Base-by-base conservation (phyloP, 768 basidiomycete genomes). In the Austroboletus eburneus region DNA sequence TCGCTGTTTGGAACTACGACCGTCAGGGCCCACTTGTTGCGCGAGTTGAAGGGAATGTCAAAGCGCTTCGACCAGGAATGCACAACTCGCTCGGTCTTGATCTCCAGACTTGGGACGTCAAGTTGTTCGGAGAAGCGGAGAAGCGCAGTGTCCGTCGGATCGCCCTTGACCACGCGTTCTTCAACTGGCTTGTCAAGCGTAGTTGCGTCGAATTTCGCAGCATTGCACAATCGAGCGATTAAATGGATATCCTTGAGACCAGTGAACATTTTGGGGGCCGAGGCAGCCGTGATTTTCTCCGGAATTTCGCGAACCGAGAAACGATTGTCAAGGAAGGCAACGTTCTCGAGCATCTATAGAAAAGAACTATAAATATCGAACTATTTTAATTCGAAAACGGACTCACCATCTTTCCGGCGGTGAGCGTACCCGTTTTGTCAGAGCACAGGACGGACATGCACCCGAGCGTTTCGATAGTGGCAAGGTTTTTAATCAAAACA, bases 1-100 rank as follows among this genome's bases (percentile, higher is more conserved):
- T 50, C 49, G 4, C 39, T 45, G 29, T 49, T 45, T 8, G 48
- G 47, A 4, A 45, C 48, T 1, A 66, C 56, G 42, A 76, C 60
- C 35, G 72, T 76, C 43, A 80, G 57, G 65, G 79, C 79, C 72
- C 72, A 81, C 52, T 81, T 82, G 51, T 78, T 76, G 47, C 69
- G 72, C 6, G 76, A 79, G 45, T 73, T 73, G 61, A 74, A 74
- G 2, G 70, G 71, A 25, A 74, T 68, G 20, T 69, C 68, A 44
- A 67, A 71, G 27, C 38, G 20, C 51, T 44, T 52, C 54, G 57
- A 38, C 56, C 52, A 58, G 56, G 58, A 18, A 48, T 49, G 9
- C 20, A 58, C 24, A 9, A 62, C 39, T 10, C 53, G 46, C 18
- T 57, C 14, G 9, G 57, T 40, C 27, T 58, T 35, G n/a, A 69